These are phyloP conservation scores for Tardiomyces depauwii DNA, from an alignment of 1,139 yeast species.

Conservation along the genomic window DNA sequence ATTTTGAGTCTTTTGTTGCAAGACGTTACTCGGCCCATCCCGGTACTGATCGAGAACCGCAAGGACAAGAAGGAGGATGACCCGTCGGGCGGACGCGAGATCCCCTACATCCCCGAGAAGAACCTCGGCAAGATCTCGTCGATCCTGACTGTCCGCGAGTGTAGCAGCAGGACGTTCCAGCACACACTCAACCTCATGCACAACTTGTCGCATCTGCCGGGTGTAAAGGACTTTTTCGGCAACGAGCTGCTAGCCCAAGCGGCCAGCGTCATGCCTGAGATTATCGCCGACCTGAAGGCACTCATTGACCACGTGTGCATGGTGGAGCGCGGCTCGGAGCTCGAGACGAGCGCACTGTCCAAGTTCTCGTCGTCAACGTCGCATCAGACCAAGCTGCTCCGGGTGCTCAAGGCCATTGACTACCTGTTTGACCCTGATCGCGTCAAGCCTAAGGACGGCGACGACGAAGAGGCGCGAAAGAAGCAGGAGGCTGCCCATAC, in stretches of 20 bases:
- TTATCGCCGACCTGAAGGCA: slow-evolving; percentile 45
- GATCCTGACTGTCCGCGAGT: slow-evolving; percentile 72
- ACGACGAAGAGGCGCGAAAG: slow-evolving; percentile 5
- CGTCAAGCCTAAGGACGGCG: slow-evolving; percentile 9
- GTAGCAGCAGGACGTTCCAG: slow-evolving; percentile 77
- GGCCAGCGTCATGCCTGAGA: slow-evolving; percentile 42
- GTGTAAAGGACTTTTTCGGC: slow-evolving; percentile 58
- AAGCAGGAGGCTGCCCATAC: slow-evolving; percentile 16
- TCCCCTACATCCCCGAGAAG: slow-evolving; percentile 57
- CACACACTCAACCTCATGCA: slow-evolving; percentile 79
- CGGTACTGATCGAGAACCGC: slow-evolving; percentile 18
- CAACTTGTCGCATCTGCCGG: slow-evolving; percentile 51
- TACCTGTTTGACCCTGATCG: slow-evolving; percentile 49
- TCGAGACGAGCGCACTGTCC: slow-evolving; percentile 44
- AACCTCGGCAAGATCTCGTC: slow-evolving; percentile 55
- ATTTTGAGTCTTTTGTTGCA: slow-evolving; percentile 63
- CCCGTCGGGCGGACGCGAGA: slow-evolving; percentile 16
- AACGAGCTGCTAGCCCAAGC: slow-evolving; percentile 61
- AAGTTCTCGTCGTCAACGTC: slow-evolving; percentile 67
- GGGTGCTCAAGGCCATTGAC: slow-evolving; percentile 83
- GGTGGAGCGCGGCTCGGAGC: slow-evolving; percentile 32
- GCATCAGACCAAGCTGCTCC: slow-evolving; percentile 74
- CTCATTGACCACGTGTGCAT: slow-evolving; percentile 38
- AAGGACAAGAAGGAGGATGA: slow-evolving; percentile 1
- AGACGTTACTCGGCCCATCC: slow-evolving; percentile 64